Conservation (phyloP, 2,329 filamentous ascomycete genomes). For the Biscogniauxia marginata region DNA sequence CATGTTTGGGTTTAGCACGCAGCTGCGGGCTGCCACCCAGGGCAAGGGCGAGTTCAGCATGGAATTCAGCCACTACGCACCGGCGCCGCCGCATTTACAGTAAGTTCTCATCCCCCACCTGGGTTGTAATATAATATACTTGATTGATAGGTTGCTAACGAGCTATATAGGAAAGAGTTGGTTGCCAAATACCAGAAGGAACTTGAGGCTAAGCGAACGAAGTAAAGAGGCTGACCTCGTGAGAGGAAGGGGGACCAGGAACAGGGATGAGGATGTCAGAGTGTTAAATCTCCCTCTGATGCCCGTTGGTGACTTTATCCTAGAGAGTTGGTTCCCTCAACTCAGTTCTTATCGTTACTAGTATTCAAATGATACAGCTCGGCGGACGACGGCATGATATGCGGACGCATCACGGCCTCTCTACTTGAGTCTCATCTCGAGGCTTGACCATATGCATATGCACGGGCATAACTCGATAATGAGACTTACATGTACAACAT, state of each 20-base stretch:
- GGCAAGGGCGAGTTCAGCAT: slow-evolving; percentile 98
- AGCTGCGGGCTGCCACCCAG: slow-evolving; percentile 89
- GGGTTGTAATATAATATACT: background rate
- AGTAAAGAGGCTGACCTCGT: slow-evolving; percentile 36
- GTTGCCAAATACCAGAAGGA: slow-evolving; percentile 59
- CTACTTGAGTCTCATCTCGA: too few relatives aligned
- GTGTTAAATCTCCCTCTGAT: too few relatives aligned
- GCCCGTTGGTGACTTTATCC: too few relatives aligned
- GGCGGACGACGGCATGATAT: too few relatives aligned
- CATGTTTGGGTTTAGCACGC: slow-evolving; percentile 96
- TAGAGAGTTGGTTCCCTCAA: too few relatives aligned
- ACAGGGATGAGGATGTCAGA: background rate
- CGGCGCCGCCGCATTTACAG: slow-evolving; percentile 86
- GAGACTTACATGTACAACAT: too few relatives aligned
- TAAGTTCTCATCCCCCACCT: slow-evolving; percentile 47
- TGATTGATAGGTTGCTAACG: slow-evolving; percentile 26
- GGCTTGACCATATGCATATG: too few relatives aligned
- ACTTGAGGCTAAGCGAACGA: slow-evolving; percentile 55
- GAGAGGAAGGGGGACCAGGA: background rate
- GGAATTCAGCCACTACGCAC: slow-evolving; percentile 96
- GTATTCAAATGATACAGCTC: too few relatives aligned
- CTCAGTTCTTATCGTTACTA: too few relatives aligned
- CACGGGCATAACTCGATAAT: too few relatives aligned
- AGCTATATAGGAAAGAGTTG: slow-evolving; percentile 51
- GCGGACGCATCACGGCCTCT: too few relatives aligned